Base-by-base conservation (phyloP, 495 filamentous ascomycete species). In the Parmelia sp. region DNA sequence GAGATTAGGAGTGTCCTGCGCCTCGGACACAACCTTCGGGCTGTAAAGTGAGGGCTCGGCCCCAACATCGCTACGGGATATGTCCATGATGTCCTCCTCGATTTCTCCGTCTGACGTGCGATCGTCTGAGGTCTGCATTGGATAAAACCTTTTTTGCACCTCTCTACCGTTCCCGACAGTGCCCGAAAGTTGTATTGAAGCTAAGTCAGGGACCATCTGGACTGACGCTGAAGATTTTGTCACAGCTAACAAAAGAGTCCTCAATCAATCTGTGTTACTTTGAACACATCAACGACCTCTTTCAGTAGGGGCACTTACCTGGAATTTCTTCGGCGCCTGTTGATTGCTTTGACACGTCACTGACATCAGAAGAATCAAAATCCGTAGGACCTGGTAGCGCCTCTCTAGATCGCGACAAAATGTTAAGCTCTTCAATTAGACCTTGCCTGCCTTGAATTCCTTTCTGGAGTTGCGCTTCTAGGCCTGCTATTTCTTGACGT, bases 401-500 rank as follows among this genome's bases (percentile, higher is more conserved):
- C 21, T 63, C 61, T 23, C 42, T 27, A 58, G 55, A 21, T 47
- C 36, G 45, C 25, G 68, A 68, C 27, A 68, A 57, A 11, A 36
- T 33, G 9, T 35, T 25, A 11, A 70, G 66, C 58, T 78, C 76
- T 59, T 69, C 61, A 25, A 73, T 49, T 27, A 78, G 67, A 19
- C 58, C 62, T 55, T 68, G 69, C 66, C 72, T 73, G 40, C 74
- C 73, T 59, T 81, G 71, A 31, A 74, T 49, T 25, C 74, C 76
- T 67, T 75, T 79, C 44, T 82, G 79, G 12, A 88, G 80, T 65
- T 86, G 83, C 10, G 78, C 76, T 64, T 88, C 75, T 11, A 91
- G 75, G 31, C 75, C 79, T 47, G 78, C 79, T 64, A 86, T 80
- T 71, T 90, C 84, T 39, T 79, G 73, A 44, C 78, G 77, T 57